Percentiles rank a stretch among this genome's conserved stretches.
These are phyloP conservation scores for Trichoderma pleuroti DNA, from an alignment of 2,329 filamentous ascomycete genomes.

Conservation along the genomic window DNA sequence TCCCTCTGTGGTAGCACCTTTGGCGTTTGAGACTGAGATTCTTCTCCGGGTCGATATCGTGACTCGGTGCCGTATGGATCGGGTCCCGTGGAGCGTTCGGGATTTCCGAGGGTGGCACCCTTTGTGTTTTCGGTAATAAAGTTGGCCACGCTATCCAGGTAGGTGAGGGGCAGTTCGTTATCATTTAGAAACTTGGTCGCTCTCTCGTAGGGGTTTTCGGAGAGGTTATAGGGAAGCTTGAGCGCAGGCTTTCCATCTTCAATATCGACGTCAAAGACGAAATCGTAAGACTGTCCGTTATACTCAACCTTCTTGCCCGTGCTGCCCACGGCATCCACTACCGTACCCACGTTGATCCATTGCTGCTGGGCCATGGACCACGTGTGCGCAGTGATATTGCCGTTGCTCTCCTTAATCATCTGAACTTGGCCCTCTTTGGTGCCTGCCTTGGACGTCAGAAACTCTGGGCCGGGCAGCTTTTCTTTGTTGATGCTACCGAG, in stretches of 20 bases:
- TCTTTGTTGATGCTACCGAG: conserved; percentile 85
- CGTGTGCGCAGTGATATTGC: conserved; percentile 78
- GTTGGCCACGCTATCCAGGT: conserved; percentile 86
- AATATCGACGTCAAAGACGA: conserved; percentile 94
- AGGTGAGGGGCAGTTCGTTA: conserved; percentile 82
- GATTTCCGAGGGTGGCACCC: conserved; percentile 74
- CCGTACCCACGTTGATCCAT: conserved; percentile 89
- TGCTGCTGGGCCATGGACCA: conserved; percentile 72
- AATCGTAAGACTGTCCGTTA: conserved; percentile 87
- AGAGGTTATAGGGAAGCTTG: conserved; percentile 91
- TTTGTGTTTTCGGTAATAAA: conserved; percentile 90
- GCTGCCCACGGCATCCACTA: conserved; percentile 84
- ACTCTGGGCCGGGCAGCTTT: conserved; percentile 82
- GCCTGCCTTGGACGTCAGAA: conserved; percentile 74
- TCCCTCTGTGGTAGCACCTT: conserved; percentile 73
- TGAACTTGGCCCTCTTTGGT: conserved; percentile 97
- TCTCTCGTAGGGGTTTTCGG: conserved; percentile 87
- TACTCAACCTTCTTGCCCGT: conserved; percentile 74
- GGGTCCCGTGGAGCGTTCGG: conserved; percentile 47
- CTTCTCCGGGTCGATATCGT: conserved; percentile 67
- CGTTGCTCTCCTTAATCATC: conserved; percentile 80
- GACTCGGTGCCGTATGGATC: conserved; percentile 78
- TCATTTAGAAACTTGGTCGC: conserved; percentile 87
- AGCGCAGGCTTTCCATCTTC: conserved; percentile 89
- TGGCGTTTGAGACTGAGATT: conserved; percentile 40